Percentiles rank a stretch among this genome's conserved stretches.
phyloP scores from a whole-genome alignment of 129 eudicot genomes.

The Oenanthe sinensis region DNA sequence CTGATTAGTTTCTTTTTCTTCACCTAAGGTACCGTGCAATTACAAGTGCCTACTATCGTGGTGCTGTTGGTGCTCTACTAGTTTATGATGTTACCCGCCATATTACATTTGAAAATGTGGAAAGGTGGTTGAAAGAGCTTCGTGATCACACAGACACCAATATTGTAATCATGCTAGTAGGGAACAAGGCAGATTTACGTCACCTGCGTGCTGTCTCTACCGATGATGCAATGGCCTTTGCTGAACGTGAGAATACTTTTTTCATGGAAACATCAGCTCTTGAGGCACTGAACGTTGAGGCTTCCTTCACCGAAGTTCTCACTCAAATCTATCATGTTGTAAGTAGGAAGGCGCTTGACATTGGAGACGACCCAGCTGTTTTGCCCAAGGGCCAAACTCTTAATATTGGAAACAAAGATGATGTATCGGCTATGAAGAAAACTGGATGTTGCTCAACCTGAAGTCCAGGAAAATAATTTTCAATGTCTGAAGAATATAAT shows the following conservation, averaged over 20 bases:
- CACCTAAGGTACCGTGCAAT: not conserved
- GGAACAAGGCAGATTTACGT: conserved; percentile 1
- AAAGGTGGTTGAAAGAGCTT: conserved; percentile 5
- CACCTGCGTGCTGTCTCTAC: conserved; percentile 4
- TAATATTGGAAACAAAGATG: conserved; percentile 1
- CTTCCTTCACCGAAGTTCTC: conserved; percentile 3
- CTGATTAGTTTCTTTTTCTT: not conserved
- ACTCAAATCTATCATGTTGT: conserved; percentile 7
- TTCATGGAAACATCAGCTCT: conserved; percentile 13
- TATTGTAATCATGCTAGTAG: conserved; percentile 7
- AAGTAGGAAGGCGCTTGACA: conserved; percentile 8
- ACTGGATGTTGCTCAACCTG: not conserved
- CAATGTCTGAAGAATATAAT: not conserved
- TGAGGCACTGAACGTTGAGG: conserved; percentile 2
- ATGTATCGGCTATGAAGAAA: conserved; percentile 4
- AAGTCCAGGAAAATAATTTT: not conserved
- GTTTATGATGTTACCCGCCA: conserved; percentile 8
- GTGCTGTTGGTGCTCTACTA: conserved; percentile 8
- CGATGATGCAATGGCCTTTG: conserved; percentile 7
- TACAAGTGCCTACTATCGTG: conserved; percentile 6
- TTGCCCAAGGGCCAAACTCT: conserved; percentile 6
- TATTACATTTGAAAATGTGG: conserved; percentile 6
- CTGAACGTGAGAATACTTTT: conserved; percentile 6
- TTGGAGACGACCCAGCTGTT: not conserved
- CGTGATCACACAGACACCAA: conserved; percentile 7